Evolutionary conservation across 2,329 filamentous ascomycete species (phyloP).

Genomic region (Ophiostoma quercus): DNA sequence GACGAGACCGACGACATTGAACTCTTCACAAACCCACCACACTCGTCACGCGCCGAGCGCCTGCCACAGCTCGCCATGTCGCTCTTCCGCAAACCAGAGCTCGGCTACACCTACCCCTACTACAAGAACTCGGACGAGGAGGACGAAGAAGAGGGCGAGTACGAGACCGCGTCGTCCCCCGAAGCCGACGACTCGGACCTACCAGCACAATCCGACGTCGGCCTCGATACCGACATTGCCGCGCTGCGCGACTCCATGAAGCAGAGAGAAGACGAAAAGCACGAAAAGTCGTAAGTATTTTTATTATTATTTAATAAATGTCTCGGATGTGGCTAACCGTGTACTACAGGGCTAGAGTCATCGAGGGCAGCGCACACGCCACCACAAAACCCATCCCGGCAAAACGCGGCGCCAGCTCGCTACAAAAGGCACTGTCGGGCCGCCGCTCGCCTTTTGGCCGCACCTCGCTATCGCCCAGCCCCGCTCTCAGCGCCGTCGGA

Average conservation of each 20-base stretch:
- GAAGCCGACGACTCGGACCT: slow-evolving; percentile 25
- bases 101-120: slow-evolving; percentile 27
- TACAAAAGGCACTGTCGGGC: slow-evolving; percentile 27
- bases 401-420: slow-evolving; percentile 28
- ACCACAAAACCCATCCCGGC: slow-evolving; percentile 17
- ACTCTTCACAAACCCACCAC: slow-evolving; percentile 51
- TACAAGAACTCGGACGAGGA: slow-evolving; percentile 26
- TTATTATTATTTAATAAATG: not conserved
- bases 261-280: slow-evolving; percentile 42
- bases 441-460: slow-evolving; percentile 27
- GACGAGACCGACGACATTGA: slow-evolving; percentile 41
- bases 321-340: slow-evolving; percentile 24
- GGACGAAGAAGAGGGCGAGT: slow-evolving; percentile 26
- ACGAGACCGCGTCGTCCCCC: slow-evolving; percentile 25
- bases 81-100: slow-evolving; percentile 43
- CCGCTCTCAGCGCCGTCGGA: slow-evolving; percentile 48
- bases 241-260: slow-evolving; percentile 44
- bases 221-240: slow-evolving; percentile 47
- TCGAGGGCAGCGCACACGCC: slow-evolving; percentile 32
- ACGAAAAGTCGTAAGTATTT: slow-evolving; percentile 41
- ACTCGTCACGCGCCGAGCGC: slow-evolving; percentile 43
- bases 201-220: slow-evolving; percentile 32
- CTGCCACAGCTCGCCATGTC: slow-evolving; percentile 48
- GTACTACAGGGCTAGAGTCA: slow-evolving; percentile 36
- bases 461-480: slow-evolving; percentile 40